Evolutionary conservation across 805 yeast genomes (phyloP).

Genomic region (Scheffersomyces coipomensis): DNA sequence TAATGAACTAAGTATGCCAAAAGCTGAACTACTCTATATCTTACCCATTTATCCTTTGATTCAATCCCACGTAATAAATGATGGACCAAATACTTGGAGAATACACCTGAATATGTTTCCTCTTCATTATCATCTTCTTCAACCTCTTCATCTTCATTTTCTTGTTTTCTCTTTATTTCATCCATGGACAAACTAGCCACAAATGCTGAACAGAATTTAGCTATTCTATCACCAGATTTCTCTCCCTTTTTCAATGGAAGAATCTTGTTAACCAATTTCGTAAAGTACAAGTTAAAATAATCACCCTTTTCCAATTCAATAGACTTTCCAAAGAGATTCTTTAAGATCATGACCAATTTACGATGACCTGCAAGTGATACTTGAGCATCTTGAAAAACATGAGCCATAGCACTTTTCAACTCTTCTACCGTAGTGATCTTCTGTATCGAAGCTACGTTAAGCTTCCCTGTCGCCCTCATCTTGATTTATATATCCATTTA

Average conservation of each 20-base stretch:
- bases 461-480: constrained; percentile 3
- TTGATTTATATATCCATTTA: too few relatives aligned
- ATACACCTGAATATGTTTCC: constrained; percentile 45
- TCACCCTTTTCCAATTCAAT: constrained; percentile 50
- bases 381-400: constrained; percentile 81
- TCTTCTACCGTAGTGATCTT: constrained; percentile 19
- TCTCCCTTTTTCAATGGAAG: constrained; percentile 70
- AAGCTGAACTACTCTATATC: constrained; percentile 78
- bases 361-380: constrained; percentile 70
- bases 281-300: constrained; percentile 59
- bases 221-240: constrained; percentile 69
- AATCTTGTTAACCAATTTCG: constrained; percentile 60
- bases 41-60: constrained; percentile 70
- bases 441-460: constrained; percentile 16
- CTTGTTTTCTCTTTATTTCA: constrained; percentile 9
- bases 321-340: constrained; percentile 57
- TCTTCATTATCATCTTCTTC: constrained; percentile 29
- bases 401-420: constrained; percentile 48
- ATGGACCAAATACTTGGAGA: constrained; percentile 58
- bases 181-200: constrained; percentile 48
- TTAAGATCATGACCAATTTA: constrained; percentile 64
- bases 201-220: constrained; percentile 63
- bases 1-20: constrained; percentile 69
- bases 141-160: constrained; percentile 8
- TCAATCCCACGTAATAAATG: constrained; percentile 78